Percentiles rank a stretch among this genome's conserved stretches.
Evolutionary conservation across 2,329 filamentous ascomycete genomes (phyloP).

Genomic region (Colletotrichum costaricense): DNA sequence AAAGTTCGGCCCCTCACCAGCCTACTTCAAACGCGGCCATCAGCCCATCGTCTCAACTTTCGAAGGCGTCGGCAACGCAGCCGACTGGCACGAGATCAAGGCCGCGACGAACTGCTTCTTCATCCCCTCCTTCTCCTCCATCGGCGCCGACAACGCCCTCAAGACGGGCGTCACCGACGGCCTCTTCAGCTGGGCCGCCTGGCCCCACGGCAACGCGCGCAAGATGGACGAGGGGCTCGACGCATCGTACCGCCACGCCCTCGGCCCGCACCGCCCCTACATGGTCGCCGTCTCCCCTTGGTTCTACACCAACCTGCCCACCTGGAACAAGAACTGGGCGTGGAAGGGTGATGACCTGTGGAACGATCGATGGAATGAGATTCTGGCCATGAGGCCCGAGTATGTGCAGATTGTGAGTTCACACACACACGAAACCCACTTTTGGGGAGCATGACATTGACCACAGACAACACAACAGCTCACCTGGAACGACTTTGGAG

Average conservation of each 20-base stretch:
- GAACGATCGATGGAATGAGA: slow-evolving; percentile 67
- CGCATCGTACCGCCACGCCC: slow-evolving; percentile 33
- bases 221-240: slow-evolving; percentile 37
- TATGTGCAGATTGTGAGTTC: slow-evolving; percentile 57
- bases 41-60: slow-evolving; percentile 54
- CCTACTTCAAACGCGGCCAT: slow-evolving; percentile 40
- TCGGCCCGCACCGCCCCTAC: slow-evolving; percentile 40
- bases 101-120: slow-evolving; percentile 51
- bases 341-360: slow-evolving; percentile 70
- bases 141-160: slow-evolving; percentile 45
- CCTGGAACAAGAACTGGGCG: slow-evolving; percentile 70
- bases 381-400: slow-evolving; percentile 60
- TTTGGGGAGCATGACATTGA: no score
- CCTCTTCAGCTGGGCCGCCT: slow-evolving; percentile 51
- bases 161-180: slow-evolving; percentile 44
- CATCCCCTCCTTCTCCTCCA: slow-evolving; percentile 57
- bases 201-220: slow-evolving; percentile 44
- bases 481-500: slow-evolving; percentile 63
- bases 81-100: slow-evolving; percentile 58
- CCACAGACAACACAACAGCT: background rate
- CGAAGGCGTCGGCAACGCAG: slow-evolving; percentile 53
- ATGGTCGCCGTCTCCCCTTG: slow-evolving; percentile 69
- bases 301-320: slow-evolving; percentile 69
- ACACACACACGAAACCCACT: no score
- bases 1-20: slow-evolving; percentile 16